Evolutionary conservation across 2,329 filamentous ascomycete species (phyloP).

Genomic region (Cucurbitaria berberidis): DNA sequence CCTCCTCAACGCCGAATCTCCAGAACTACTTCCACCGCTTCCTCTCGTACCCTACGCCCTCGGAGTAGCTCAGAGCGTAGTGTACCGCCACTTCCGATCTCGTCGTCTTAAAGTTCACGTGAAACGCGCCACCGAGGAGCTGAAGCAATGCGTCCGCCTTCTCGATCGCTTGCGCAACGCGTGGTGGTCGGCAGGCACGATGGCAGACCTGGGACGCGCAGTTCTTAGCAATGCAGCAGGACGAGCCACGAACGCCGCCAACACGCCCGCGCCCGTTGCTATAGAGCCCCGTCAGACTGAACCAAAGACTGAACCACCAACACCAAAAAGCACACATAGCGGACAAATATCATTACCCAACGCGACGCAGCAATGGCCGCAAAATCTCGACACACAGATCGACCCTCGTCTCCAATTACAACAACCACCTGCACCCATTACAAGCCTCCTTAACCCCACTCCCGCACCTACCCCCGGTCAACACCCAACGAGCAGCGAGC

Average conservation of each 20-base stretch:
- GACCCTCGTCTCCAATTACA: conserved; percentile 44
- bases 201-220: conserved; percentile 51
- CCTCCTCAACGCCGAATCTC: conserved; percentile 55
- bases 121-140: conserved; percentile 54
- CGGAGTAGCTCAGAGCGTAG: conserved; percentile 61
- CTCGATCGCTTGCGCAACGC: conserved; percentile 53
- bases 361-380: conserved; percentile 30
- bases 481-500: conserved; percentile 48
- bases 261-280: conserved; percentile 36
- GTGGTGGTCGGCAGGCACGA: conserved; percentile 56
- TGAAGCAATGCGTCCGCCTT: conserved; percentile 52
- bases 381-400: conserved; percentile 35
- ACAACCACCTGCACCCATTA: conserved; percentile 36
- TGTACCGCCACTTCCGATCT: conserved; percentile 63
- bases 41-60: conserved; percentile 64
- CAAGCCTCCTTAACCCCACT: conserved; percentile 38
- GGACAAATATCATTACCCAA: conserved; percentile 14
- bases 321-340: conserved; percentile 22
- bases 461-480: conserved; percentile 39
- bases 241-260: conserved; percentile 42
- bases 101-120: conserved; percentile 57
- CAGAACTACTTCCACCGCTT: conserved; percentile 56
- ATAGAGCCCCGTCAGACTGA: conserved; percentile 26
- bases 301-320: conserved; percentile 27
- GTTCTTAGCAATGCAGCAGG: conserved; percentile 50